A percentile compares a stretch with the other conserved stretches of the same genome.
phyloP scores from a whole-genome alignment of 1,139 yeast genomes.

The Magnusiomyces tetraspermus region DNA sequence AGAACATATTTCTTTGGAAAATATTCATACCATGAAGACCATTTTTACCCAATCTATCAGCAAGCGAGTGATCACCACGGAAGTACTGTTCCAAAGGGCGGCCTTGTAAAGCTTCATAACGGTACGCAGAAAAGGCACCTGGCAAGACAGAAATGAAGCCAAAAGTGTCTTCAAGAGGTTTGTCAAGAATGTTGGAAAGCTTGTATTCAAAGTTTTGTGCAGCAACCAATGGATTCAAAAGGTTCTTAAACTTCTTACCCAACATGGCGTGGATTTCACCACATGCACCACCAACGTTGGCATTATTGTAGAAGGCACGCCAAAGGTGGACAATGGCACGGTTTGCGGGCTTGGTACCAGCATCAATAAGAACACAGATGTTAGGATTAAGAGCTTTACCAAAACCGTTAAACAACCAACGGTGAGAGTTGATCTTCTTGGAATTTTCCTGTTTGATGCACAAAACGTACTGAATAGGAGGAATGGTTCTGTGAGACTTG shows the following conservation, averaged over 20 bases:
- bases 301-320: conserved; percentile 80
- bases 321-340: conserved; percentile 76
- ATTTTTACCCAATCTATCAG: conserved; percentile 38
- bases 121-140: conserved; percentile 87
- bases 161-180: conserved; percentile 80
- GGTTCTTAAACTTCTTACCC: conserved; percentile 61
- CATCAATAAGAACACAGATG: conserved; percentile 76
- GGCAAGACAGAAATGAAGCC: conserved; percentile 87
- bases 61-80: conserved; percentile 67
- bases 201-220: conserved; percentile 91
- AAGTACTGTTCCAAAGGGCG: conserved; percentile 86
- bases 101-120: conserved; percentile 66
- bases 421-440: conserved; percentile 88
- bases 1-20: conserved; percentile 86
- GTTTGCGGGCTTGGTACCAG: conserved; percentile 85
- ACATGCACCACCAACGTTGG: conserved; percentile 88
- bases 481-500: conserved; percentile 38
- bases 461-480: conserved; percentile 83
- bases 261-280: conserved; percentile 89
- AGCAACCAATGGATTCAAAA: conserved; percentile 74
- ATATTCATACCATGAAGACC: conserved; percentile 49
- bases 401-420: conserved; percentile 96
- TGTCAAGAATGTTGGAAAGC: conserved; percentile 83
- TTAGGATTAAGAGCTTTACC: conserved; percentile 82
- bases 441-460: conserved; percentile 85